Percentiles rank a stretch among this genome's conserved stretches.
These are phyloP conservation scores for Boletus rex-veris DNA, from an alignment of 768 basidiomycete species.

Conservation along the genomic window DNA sequence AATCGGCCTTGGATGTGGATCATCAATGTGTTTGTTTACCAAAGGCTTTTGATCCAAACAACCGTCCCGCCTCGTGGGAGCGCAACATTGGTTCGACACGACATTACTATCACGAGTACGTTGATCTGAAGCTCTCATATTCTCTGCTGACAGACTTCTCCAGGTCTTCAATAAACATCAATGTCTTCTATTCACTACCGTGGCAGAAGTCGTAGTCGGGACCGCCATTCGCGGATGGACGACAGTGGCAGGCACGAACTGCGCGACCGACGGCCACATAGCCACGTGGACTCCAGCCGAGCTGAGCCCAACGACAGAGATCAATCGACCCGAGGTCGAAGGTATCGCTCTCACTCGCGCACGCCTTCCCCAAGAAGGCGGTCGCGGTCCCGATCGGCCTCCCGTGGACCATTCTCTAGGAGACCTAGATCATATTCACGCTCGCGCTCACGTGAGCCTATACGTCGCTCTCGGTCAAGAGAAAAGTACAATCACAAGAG, in stretches of 20 bases:
- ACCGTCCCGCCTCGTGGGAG: neutral
- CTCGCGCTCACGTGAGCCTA: conserved; percentile 26
- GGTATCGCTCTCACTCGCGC: conserved; percentile 22
- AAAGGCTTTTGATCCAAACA: conserved; percentile 30
- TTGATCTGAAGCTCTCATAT: neutral
- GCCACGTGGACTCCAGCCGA: conserved; percentile 13
- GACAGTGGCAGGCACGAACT: conserved; percentile 15
- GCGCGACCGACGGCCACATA: conserved; percentile 17
- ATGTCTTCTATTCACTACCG: conserved; percentile 25
- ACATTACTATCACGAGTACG: neutral
- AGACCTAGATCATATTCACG: conserved; percentile 21
- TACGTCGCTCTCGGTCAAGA: conserved; percentile 36
- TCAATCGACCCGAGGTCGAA: conserved; percentile 1
- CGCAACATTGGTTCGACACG: conserved; percentile 1
- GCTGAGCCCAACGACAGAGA: conserved; percentile 8
- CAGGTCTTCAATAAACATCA: neutral
- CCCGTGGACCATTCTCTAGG: conserved; percentile 13
- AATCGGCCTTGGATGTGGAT: conserved; percentile 21
- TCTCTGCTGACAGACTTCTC: neutral
- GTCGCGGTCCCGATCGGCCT: conserved; percentile 28
- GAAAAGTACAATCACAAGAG: conserved; percentile 21
- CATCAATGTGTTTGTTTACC: conserved; percentile 24
- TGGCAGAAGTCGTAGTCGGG: conserved; percentile 23
- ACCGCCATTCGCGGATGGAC: conserved; percentile 12
- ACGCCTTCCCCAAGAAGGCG: conserved; percentile 18